Conservation (phyloP, 805 yeast genomes). For the Lachancea mirantina region DNA sequence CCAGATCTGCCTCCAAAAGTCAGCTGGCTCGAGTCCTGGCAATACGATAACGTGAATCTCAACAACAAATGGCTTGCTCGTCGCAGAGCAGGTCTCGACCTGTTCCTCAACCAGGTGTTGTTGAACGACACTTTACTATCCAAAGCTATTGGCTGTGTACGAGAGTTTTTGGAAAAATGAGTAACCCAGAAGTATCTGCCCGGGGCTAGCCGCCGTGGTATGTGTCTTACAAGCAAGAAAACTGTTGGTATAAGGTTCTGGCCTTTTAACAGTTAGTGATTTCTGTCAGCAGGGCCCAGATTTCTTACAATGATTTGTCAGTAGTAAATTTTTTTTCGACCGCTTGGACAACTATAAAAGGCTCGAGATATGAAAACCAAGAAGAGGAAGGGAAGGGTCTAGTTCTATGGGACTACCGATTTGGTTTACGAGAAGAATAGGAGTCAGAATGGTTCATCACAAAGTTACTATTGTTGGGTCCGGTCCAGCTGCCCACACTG, state of each 20-base stretch:
- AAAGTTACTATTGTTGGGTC: conserved; percentile 87
- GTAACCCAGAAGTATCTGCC: too few relatives aligned
- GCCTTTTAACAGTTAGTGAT: too few relatives aligned
- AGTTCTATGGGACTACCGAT: not conserved
- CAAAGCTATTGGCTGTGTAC: conserved; percentile 34
- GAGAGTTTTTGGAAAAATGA: conserved; percentile 31
- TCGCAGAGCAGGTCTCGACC: conserved; percentile 51
- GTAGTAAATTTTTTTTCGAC: conserved; percentile 1
- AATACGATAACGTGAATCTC: conserved; percentile 30
- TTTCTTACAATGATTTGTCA: conserved; percentile 4
- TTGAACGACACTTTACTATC: conserved; percentile 39
- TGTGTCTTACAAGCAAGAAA: too few relatives aligned
- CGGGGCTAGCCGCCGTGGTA: too few relatives aligned
- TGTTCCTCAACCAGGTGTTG: conserved; percentile 49
- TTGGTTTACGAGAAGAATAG: not conserved
- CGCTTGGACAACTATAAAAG: conserved; percentile 4
- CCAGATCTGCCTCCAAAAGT: conserved; percentile 48
- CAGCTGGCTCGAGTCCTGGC: conserved; percentile 31
- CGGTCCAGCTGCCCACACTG: conserved; percentile 99
- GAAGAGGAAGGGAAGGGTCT: too few relatives aligned
- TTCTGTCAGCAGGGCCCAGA: too few relatives aligned
- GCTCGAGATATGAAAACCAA: too few relatives aligned
- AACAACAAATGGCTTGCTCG: conserved; percentile 43
- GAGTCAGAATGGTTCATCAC: conserved; percentile 65
- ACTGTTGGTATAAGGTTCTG: too few relatives aligned